A percentile compares a stretch with the other conserved stretches of the same genome.
Evolutionary conservation across 371 early-diverging fungal species (phyloP).

Genomic region (Mortierella sp.): DNA sequence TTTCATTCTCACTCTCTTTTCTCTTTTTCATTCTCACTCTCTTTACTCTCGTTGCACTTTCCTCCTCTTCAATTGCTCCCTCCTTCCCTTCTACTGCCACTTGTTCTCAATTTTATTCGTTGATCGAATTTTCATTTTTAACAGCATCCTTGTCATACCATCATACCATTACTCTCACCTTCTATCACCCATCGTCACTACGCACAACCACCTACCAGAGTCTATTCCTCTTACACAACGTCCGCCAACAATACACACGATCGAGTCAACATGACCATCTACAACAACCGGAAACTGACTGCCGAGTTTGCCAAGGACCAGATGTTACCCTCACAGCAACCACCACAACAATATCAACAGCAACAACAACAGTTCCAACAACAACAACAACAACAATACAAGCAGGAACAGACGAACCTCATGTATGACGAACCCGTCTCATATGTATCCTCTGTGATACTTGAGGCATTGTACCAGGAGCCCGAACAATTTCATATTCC

Average conservation of each 20-base stretch:
- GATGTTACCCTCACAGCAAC: neutral
- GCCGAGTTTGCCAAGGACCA: conserved; percentile 3
- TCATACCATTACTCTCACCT: too few relatives aligned
- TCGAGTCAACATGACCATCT: neutral
- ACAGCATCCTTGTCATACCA: neutral
- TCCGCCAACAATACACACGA: too few relatives aligned
- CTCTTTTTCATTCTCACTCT: neutral
- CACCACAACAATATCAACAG: conserved; percentile 4
- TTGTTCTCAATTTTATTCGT: neutral
- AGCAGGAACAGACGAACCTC: neutral
- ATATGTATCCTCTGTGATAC: neutral
- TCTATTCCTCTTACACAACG: neutral
- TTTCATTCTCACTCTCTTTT: neutral
- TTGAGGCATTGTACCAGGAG: neutral
- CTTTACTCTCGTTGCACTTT: too few relatives aligned
- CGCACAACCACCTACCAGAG: neutral
- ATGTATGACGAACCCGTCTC: neutral
- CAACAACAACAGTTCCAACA: conserved; percentile 2
- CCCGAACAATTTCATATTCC: neutral
- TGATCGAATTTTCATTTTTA: neutral
- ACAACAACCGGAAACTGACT: neutral
- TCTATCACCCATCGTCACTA: neutral
- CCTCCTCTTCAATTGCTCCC: neutral
- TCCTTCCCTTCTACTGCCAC: neutral
- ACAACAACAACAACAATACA: neutral